phyloP scores from a whole-genome alignment of 495 filamentous ascomycete species.

The Lindgomyces ingoldianus region DNA sequence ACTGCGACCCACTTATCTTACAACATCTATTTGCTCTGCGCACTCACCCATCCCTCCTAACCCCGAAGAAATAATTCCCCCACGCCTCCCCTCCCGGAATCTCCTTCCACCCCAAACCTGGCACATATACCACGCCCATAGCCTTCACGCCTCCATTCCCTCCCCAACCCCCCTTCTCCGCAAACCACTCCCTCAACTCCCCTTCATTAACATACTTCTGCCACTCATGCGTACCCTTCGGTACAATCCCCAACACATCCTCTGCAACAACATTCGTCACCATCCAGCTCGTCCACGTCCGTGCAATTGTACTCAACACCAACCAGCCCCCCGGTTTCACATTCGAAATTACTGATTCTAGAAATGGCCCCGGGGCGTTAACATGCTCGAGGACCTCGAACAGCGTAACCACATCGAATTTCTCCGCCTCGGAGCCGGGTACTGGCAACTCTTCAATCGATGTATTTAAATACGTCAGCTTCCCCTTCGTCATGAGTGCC shows the following conservation, averaged over 20 bases:
- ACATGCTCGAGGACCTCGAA: constrained; percentile 98
- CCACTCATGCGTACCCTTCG: constrained; percentile 94
- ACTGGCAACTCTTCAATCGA: constrained; percentile 67
- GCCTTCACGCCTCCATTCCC: constrained; percentile 47
- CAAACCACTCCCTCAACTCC: constrained; percentile 69
- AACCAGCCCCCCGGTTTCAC: constrained; percentile 92
- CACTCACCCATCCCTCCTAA: constrained; percentile 70
- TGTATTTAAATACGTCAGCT: constrained; percentile 69
- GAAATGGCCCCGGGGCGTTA: constrained; percentile 66
- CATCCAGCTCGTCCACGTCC: constrained; percentile 82
- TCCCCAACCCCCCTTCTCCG: constrained; percentile 55
- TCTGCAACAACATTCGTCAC: constrained; percentile 92
- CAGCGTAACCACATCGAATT: constrained; percentile 71
- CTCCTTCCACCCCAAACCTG: constrained; percentile 87
- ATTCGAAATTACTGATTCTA: constrained; percentile 65
- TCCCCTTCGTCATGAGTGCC: constrained; percentile 52
- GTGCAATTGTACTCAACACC: constrained; percentile 83
- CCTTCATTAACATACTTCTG: constrained; percentile 85
- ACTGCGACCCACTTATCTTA: background rate
- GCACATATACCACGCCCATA: constrained; percentile 90
- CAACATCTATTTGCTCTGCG: no score
- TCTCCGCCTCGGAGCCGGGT: constrained; percentile 45
- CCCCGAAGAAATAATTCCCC: constrained; percentile 96
- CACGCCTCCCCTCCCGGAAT: constrained; percentile 77
- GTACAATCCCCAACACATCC: constrained; percentile 83